phyloP scores from a whole-genome alignment of 1,284 basidiomycete genomes.

The Fomitopsis schrenkii region DNA sequence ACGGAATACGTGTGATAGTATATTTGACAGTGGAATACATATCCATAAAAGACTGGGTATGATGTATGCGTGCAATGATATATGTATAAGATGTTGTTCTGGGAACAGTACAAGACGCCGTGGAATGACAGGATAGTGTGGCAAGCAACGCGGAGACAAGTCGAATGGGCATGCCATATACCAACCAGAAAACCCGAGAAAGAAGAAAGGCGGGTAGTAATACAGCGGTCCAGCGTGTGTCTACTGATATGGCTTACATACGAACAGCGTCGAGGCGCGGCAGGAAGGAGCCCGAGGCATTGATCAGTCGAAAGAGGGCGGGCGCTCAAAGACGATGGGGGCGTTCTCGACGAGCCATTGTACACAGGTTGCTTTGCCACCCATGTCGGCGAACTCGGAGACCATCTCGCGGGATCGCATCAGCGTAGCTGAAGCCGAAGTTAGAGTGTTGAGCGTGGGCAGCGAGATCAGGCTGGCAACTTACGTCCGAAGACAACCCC shows the following conservation, averaged over 20 bases:
- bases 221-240: constrained; percentile 4
- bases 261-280: not conserved
- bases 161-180: not conserved
- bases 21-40: constrained; percentile 20
- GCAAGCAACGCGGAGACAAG: not conserved
- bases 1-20: constrained; percentile 11
- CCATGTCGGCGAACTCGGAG: constrained; percentile 96
- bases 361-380: constrained; percentile 87
- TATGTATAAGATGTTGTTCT: constrained; percentile 4
- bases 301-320: not conserved
- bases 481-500: constrained; percentile 99
- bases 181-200: constrained; percentile 3
- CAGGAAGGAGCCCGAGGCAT: not conserved
- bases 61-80: constrained; percentile 13
- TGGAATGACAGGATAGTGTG: not conserved
- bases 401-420: constrained; percentile 86
- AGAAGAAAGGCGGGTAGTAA: constrained; percentile 1
- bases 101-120: not conserved
- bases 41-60: constrained; percentile 21
- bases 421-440: constrained; percentile 70
- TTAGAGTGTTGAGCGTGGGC: not conserved
- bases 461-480: constrained; percentile 31
- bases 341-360: constrained; percentile 93
- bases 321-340: constrained; percentile 48
- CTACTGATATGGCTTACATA: not conserved